phyloP scores from a whole-genome alignment of 148 eudicot genomes.

The Camellia granthamiana region DNA sequence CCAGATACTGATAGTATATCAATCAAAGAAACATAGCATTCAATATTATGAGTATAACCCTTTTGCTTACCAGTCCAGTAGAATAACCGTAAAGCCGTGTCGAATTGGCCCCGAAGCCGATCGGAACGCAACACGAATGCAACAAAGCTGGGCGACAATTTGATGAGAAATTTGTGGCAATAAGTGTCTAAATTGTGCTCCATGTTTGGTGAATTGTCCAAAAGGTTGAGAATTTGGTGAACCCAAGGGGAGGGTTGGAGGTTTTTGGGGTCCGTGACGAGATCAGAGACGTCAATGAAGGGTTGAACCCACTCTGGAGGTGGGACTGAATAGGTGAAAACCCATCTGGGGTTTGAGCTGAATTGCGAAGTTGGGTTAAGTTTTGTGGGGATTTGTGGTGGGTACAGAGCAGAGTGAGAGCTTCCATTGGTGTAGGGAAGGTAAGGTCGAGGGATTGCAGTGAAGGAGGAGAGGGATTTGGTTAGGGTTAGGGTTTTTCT shows the following conservation, averaged over 20 bases:
- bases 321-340: slow-evolving; percentile 47
- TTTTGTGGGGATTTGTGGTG: slow-evolving; percentile 17
- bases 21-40: slow-evolving; percentile 73
- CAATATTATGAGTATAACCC: slow-evolving; percentile 60
- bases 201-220: slow-evolving; percentile 50
- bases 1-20: slow-evolving; percentile 39
- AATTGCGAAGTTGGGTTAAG: slow-evolving; percentile 6
- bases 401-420: slow-evolving; percentile 15
- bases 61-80: slow-evolving; percentile 85
- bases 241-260: slow-evolving; percentile 80
- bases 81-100: slow-evolving; percentile 63
- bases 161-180: slow-evolving; percentile 62
- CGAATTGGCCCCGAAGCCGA: slow-evolving; percentile 32
- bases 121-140: slow-evolving; percentile 50
- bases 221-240: slow-evolving; percentile 48
- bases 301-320: slow-evolving; percentile 96
- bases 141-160: slow-evolving; percentile 75
- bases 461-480: slow-evolving; percentile 22
- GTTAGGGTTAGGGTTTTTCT: slow-evolving; percentile 34
- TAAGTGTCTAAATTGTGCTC: slow-evolving; percentile 53
- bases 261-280: slow-evolving; percentile 45
- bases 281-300: slow-evolving; percentile 62
- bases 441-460: slow-evolving; percentile 15
- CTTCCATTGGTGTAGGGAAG: slow-evolving; percentile 32
- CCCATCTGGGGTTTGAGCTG: slow-evolving; percentile 18